A percentile compares a stretch with the other conserved stretches of the same genome.
These are phyloP conservation scores for Echeveria elegans DNA, from an alignment of 164 flowering plant genomes.

Conservation along the genomic window DNA sequence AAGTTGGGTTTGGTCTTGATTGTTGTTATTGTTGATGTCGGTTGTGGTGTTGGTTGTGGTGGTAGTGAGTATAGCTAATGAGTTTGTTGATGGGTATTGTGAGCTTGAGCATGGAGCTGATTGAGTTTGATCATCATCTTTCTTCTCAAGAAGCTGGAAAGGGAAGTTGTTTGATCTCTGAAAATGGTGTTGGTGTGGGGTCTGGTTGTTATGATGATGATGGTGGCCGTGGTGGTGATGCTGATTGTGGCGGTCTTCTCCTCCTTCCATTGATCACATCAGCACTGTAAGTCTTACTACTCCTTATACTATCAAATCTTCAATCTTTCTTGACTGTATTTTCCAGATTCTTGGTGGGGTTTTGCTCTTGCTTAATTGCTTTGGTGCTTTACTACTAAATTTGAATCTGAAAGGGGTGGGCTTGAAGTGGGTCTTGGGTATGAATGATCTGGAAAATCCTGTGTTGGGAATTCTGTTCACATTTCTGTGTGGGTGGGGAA, in stretches of 20 bases:
- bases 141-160: conserved; percentile 55
- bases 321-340: conserved; percentile 14
- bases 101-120: conserved; percentile 22
- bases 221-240: background rate
- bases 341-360: background rate
- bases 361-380: background rate
- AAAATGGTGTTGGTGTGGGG: conserved; percentile 14
- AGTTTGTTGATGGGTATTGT: conserved; percentile 17
- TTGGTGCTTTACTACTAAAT: background rate
- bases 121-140: conserved; percentile 17
- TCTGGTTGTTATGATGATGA: background rate
- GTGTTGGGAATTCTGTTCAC: conserved; percentile 13
- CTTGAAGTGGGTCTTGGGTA: conserved; percentile 1
- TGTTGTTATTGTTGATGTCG: too few species aligned
- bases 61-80: conserved; percentile 11
- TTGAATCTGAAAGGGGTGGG: background rate
- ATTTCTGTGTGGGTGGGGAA: conserved; percentile 12
- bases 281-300: background rate
- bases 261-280: conserved; percentile 38
- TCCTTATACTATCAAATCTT: background rate
- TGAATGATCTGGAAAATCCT: conserved; percentile 23
- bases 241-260: conserved; percentile 7
- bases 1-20: background rate
- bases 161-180: conserved; percentile 52
- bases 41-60: background rate